Evolutionary conservation across 176 grass and related monocot species (phyloP).

Genomic region (Canna indica): DNA sequence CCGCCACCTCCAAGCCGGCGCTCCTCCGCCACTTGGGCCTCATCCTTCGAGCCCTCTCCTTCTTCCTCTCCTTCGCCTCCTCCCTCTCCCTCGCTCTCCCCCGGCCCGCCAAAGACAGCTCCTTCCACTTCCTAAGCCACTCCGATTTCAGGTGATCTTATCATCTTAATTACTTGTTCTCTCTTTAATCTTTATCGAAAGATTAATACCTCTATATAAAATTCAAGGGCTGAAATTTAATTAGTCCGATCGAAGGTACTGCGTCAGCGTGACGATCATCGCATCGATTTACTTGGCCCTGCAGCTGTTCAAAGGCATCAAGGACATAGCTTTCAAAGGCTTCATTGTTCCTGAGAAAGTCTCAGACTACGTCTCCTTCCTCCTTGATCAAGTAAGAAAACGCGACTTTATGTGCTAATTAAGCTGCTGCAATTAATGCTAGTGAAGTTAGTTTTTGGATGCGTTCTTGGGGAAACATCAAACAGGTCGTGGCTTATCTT

Average conservation of each 20-base stretch:
- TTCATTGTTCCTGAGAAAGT: not conserved
- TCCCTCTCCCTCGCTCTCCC: constrained; percentile 4
- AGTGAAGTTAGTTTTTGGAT: not conserved
- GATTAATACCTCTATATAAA: not conserved
- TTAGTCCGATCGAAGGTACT: not conserved
- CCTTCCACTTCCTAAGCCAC: not conserved
- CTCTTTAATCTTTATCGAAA: too few relatives aligned
- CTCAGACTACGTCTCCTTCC: constrained; percentile 12
- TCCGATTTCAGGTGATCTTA: not conserved
- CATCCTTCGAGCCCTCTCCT: not conserved
- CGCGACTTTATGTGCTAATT: not conserved
- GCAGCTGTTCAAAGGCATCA: constrained; percentile 13
- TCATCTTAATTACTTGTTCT: not conserved
- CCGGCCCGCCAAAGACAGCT: not conserved
- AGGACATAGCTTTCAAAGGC: constrained; percentile 5
- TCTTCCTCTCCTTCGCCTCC: constrained; percentile 4
- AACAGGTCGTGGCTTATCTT: constrained; percentile 10
- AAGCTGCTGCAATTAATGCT: not conserved
- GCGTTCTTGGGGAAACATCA: not conserved
- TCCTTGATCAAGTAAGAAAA: constrained; percentile 2
- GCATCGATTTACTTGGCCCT: not conserved
- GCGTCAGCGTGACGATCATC: not conserved
- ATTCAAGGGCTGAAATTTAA: too few relatives aligned
- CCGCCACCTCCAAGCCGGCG: not conserved
- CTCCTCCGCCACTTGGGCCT: not conserved